Conservation (phyloP, 768 basidiomycete species). For the Lactarius hengduanensis region DNA sequence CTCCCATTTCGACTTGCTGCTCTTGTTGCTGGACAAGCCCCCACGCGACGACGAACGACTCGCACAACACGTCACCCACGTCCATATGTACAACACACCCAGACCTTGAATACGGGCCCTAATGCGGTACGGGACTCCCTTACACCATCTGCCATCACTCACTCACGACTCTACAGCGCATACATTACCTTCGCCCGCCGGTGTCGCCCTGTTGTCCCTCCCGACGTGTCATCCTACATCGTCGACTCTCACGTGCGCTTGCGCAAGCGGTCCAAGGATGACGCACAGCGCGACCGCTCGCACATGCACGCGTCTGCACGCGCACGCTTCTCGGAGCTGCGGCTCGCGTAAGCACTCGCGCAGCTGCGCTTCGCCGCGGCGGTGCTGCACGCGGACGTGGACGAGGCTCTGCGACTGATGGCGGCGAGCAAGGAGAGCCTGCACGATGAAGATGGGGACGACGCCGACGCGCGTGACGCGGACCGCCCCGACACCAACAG, state of each 20-base stretch:
- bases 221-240: slow-evolving; percentile 85
- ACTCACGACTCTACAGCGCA: slow-evolving; percentile 52
- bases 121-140: slow-evolving; percentile 64
- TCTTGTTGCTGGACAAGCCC: slow-evolving; percentile 96
- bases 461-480: slow-evolving; percentile 48
- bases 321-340: slow-evolving; percentile 93
- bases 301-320: slow-evolving; percentile 95
- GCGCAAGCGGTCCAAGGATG: slow-evolving; percentile 89
- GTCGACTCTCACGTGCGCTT: slow-evolving; percentile 95
- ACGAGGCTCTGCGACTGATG: slow-evolving; percentile 96
- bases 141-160: not conserved
- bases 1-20: slow-evolving; percentile 94
- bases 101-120: slow-evolving; percentile 69
- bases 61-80: slow-evolving; percentile 95
- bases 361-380: slow-evolving; percentile 80
- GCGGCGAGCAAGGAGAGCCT: slow-evolving; percentile 93
- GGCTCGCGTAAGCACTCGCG: slow-evolving; percentile 92
- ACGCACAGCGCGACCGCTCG: slow-evolving; percentile 81
- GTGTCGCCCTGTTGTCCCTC: slow-evolving; percentile 87
- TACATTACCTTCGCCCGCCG: slow-evolving; percentile 92
- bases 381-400: slow-evolving; percentile 86
- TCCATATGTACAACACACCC: slow-evolving; percentile 98
- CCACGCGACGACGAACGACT: slow-evolving; percentile 92
- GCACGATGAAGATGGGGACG: slow-evolving; percentile 72
- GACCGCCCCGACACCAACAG: slow-evolving; percentile 81